A percentile compares a stretch with the other conserved stretches of the same genome.
phyloP scores from a whole-genome alignment of 2,329 filamentous ascomycete species.

The Colletotrichum sp. region DNA sequence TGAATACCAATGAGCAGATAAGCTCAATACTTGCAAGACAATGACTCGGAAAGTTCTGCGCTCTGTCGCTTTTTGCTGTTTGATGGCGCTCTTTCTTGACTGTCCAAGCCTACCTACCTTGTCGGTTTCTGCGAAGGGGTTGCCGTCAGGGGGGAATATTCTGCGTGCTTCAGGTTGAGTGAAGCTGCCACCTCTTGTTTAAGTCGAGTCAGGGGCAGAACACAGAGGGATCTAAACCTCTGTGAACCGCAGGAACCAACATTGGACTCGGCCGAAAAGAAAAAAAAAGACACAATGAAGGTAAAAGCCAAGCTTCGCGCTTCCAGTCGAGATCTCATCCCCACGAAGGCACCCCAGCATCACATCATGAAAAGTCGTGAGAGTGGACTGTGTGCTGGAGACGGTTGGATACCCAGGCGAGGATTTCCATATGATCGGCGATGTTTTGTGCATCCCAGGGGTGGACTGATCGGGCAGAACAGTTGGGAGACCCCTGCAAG shows the following conservation, averaged over 20 bases:
- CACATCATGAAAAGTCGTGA: neutral
- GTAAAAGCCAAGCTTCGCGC: conserved; percentile 8
- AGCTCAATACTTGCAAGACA: neutral
- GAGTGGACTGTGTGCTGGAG: neutral
- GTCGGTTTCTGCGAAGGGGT: neutral
- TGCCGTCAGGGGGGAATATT: neutral
- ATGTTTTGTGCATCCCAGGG: neutral
- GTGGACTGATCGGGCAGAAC: conserved; percentile 2
- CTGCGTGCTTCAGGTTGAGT: conserved; percentile 9
- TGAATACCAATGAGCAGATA: neutral
- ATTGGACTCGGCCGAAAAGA: neutral
- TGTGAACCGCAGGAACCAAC: neutral
- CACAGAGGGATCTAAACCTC: neutral
- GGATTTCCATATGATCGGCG: conserved; percentile 12
- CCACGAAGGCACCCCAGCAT: conserved; percentile 8
- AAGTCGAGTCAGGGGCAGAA: neutral
- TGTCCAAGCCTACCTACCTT: neutral
- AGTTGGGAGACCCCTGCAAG: neutral
- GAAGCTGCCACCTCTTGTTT: neutral
- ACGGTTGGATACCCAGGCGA: neutral
- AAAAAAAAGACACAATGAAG: neutral
- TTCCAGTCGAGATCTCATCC: neutral
- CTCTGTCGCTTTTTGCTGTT: neutral
- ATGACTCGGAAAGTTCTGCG: neutral
- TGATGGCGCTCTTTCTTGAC: neutral